Percentiles rank a stretch among this genome's conserved stretches.
Evolutionary conservation across 148 eudicot genomes (phyloP).

Genomic region (Fallopia convolvulus): DNA sequence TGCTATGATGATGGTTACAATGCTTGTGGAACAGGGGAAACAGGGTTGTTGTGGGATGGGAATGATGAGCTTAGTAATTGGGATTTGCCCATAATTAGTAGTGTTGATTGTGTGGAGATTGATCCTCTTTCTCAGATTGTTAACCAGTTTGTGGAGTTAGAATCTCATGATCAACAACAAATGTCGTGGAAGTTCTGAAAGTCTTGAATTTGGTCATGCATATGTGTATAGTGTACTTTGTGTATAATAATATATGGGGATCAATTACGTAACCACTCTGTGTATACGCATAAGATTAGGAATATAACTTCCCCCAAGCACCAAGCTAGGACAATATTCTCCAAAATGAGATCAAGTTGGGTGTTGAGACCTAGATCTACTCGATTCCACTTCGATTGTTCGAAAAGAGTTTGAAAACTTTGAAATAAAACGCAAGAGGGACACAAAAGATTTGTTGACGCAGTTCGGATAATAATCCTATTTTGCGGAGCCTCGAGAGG

Average conservation of each 20-base stretch:
- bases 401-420: too few relatives aligned
- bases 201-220: not conserved
- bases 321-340: too few relatives aligned
- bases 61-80: constrained; percentile 2
- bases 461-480: too few relatives aligned
- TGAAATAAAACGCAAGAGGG: too few relatives aligned
- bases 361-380: too few relatives aligned
- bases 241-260: not conserved
- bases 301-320: too few relatives aligned
- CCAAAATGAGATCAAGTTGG: too few relatives aligned
- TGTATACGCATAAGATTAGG: too few relatives aligned
- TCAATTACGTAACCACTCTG: not conserved
- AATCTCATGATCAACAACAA: not conserved
- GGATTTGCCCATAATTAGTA: constrained; percentile 4
- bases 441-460: too few relatives aligned
- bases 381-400: too few relatives aligned
- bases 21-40: not conserved
- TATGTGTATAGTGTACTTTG: not conserved
- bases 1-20: not conserved
- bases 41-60: not conserved
- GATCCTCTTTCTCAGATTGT: constrained; percentile 1
- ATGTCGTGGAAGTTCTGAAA: not conserved
- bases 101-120: not conserved
- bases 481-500: too few relatives aligned
- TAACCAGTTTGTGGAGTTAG: not conserved